Evolutionary conservation across 805 yeast species (phyloP), one percentile per base, ranked within the genome.

Genomic region (Yarrowia sp.): DNA sequence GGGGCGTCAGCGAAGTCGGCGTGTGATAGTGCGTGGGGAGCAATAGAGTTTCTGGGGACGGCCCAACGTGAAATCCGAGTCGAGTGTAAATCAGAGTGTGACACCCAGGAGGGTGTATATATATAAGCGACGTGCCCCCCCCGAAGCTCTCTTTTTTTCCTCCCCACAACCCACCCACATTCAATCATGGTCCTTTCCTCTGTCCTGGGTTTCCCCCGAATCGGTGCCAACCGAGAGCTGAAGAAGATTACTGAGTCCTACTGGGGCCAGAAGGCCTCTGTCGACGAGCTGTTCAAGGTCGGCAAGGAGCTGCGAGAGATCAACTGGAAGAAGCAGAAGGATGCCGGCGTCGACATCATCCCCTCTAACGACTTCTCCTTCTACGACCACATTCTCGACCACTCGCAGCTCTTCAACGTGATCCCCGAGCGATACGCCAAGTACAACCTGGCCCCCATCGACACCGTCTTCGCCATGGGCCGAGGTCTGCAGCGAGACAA

Each of bases 191-290:
- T 93, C 80, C 87, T 87, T 80, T 93, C 98, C 68, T 85, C 97
- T 75, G 96, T 94, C 72, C 85, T 94, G 81, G 99, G 99, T 79
- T 94, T 94, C 94, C 99, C 99, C 81, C 94, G 99, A 84, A 94
- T 93, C 75, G 99, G 99, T 75, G 94, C 97, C 73, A 91, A 91
- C 83, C 94, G 99, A 86, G 99, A 94, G 83, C 87, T 94, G 79
- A 94, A 94, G 83, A 94, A 94, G 81, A 90, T 90, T 79, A 94
- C 99, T 71, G 99, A 94, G 83, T 88, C 96, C 77, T 94, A 94
- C 93, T 94, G 99, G 99, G 77, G 84, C 70, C 97, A 97, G 77
- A 93, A 92, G 82, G 86, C 86, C 72, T 72, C 87, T 67, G 88
- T 83, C 68, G 98, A 89, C 65, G 96, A 90, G 73, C 85, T 94